Conservation (phyloP, 2,329 filamentous ascomycete genomes). For the Fusarium marasasianum region DNA sequence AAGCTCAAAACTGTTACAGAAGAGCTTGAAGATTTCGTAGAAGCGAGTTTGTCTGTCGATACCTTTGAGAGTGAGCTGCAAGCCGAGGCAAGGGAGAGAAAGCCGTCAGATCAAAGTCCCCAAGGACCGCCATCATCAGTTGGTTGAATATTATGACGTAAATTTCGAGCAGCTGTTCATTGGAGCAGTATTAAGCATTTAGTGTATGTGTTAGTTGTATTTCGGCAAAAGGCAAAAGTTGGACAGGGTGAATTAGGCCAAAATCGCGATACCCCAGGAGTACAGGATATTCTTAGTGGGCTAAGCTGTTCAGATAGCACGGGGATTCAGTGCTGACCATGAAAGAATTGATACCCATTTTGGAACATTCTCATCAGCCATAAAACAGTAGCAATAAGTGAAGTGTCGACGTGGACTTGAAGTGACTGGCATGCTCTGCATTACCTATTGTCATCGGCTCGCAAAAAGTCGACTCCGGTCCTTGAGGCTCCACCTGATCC, state of each 20-base stretch:
- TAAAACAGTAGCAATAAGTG: not conserved
- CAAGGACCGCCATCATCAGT: conserved; percentile 35
- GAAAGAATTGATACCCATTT: not conserved
- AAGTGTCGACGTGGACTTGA: conserved; percentile 8
- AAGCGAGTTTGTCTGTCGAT: conserved; percentile 86
- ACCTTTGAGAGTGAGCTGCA: conserved; percentile 69
- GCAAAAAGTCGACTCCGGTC: conserved; percentile 44
- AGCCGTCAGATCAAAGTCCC: conserved; percentile 41
- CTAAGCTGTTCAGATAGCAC: conserved; percentile 8
- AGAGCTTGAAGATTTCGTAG: conserved; percentile 95
- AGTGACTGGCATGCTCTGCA: conserved; percentile 13
- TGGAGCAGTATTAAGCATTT: not conserved
- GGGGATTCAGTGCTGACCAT: not conserved
- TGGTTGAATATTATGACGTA: conserved; percentile 4
- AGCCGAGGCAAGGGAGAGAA: conserved; percentile 59
- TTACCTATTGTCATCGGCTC: conserved; percentile 28
- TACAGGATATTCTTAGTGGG: not conserved
- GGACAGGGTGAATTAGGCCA: not conserved
- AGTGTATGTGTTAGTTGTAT: not conserved
- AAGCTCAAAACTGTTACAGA: conserved; percentile 97
- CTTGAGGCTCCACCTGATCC: conserved; percentile 34
- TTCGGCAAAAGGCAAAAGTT: not conserved
- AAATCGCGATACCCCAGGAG: conserved; percentile 15
- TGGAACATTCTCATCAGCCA: too few species aligned
- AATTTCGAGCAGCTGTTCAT: not conserved